Base-by-base conservation (phyloP, 2,329 filamentous ascomycete species). In the Diaporthe longicolla region DNA sequence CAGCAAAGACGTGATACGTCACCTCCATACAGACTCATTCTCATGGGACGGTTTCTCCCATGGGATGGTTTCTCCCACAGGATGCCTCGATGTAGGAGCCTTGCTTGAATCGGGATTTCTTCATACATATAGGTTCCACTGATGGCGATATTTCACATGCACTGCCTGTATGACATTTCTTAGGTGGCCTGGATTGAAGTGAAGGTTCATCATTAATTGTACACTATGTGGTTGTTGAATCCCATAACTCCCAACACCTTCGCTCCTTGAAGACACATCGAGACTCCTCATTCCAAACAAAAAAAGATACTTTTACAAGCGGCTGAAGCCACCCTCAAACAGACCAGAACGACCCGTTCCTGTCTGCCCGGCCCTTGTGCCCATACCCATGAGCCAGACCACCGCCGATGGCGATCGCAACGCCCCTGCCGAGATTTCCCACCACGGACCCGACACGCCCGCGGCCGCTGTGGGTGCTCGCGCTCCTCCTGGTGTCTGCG, bases 351-450 rank as follows among this genome's bases (percentile, higher is more conserved):
- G 63, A 70, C 15, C 55, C 32, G 10, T 7, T 58, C 35, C 48
- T 17, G 21, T 43, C 10, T 13, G 45, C 35, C 43, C 37, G 32
- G 13, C 70, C 52, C 29, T 35, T 40, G 6, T 58, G 50, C 2
- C 66, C 48, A n/a, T 71, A 58, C 9, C 72, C 68, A 66, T 73
- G 37, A 5, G 63, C n/a, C 21, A 73, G 21, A 4, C 70, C 45
- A 3, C 54, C 45, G 15, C 55, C 70, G 29, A 74, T 32, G 21
- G 40, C 45, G 10, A n/a, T 26, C 21, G 26, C 63, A 29, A 74
- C 40, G 6, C 13, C 63, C 24, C 40, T 57, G 35, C 63, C 57
- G 15, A 73, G 45, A 15, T 24, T 71, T 0, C 45, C 70, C 4
- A 74, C 61, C 45, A 63, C 73, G 9, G 61, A 72, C 9, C 54